Evolutionary conservation across 768 basidiomycete species (phyloP), one percentile per base, ranked within the genome.

Genomic region (Rhodocollybia butyracea): DNA sequence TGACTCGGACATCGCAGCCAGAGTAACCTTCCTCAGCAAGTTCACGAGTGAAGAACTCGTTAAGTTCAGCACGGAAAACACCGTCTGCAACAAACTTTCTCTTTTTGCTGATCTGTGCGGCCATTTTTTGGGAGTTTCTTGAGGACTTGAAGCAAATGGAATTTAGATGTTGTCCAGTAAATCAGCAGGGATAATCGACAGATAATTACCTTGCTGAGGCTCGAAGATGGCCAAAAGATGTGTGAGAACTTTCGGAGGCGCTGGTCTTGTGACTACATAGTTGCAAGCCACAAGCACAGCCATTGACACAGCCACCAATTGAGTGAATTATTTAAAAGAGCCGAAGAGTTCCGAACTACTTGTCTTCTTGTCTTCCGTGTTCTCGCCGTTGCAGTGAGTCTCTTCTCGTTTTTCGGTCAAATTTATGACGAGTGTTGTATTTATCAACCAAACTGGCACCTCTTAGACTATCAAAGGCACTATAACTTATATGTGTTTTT

Each of bases 21-120:
- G 97, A 98, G 84, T 98, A 99, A 64, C 96, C 96, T 76, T 99
- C 97, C 76, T 95, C 95, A 53, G 97, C 91, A 66, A 98, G 91
- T 76, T 98, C 96, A 64, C 94, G 88, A 57, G 86, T 92, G 75
- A 98, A 97, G 84, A 99, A 98, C 76, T 99, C 97, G 70, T 93
- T 93, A 73, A 99, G 85, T 78, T 99, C 97, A 63, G 97, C 97
- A 71, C 93, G 94, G 84, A 95, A 96, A 55, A 98, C 95, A 86
- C 95, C 95, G 71, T 97, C 95, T 55, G 94, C 94, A 67, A 96
- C 91, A 68, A 96, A 95, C 85, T 94, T 98, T 81, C 94, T 87
- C 82, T 95, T 96, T 80, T 98, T 97, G 82, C 91, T 93, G 81
- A 97, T 93, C 69, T 88, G 87, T 63, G 82, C 70, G 68, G 90